Conservation (phyloP, 169 alveolate genomes). For the Plasmodium gonderi region DNA sequence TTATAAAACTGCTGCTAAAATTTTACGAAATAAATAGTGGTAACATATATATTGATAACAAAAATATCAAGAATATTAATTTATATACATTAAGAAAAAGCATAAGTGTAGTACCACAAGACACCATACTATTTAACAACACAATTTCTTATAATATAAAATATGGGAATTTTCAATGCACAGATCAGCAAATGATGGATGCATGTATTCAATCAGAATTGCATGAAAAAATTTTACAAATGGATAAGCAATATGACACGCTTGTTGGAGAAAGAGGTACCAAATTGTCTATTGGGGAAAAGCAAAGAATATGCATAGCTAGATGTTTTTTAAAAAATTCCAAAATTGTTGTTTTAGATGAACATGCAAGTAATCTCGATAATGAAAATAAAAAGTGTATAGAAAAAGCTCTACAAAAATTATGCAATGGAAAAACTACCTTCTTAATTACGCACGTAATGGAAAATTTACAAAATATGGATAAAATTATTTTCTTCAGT, state of each 20-base stretch:
- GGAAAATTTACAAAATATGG: constrained; percentile 59
- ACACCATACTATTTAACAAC: constrained; percentile 92
- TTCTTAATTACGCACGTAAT: constrained; percentile 66
- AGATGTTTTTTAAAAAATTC: constrained; percentile 96
- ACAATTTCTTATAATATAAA: constrained; percentile 89
- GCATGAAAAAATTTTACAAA: constrained; percentile 66
- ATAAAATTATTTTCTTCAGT: constrained; percentile 55
- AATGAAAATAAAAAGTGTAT: constrained; percentile 86
- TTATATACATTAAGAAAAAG: constrained; percentile 82
- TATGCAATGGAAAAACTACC: constrained; percentile 74
- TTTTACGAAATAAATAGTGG: constrained; percentile 92
- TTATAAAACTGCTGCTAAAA: constrained; percentile 92
- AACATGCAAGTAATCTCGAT: constrained; percentile 98
- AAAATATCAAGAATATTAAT: constrained; percentile 87
- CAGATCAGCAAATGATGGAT: constrained; percentile 82
- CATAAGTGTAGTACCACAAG: constrained; percentile 94
- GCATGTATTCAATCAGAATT: constrained; percentile 65
- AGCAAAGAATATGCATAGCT: constrained; percentile 98
- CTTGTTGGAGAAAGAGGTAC: constrained; percentile 98
- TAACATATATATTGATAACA: constrained; percentile 88
- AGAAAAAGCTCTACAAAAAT: constrained; percentile 62
- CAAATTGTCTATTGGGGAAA: constrained; percentile 98
- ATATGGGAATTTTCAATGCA: constrained; percentile 89
- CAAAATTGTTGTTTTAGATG: constrained; percentile 96
- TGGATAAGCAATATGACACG: constrained; percentile 85